Conservation (phyloP, 129 eudicot genomes). For the Solidago caesia region DNA sequence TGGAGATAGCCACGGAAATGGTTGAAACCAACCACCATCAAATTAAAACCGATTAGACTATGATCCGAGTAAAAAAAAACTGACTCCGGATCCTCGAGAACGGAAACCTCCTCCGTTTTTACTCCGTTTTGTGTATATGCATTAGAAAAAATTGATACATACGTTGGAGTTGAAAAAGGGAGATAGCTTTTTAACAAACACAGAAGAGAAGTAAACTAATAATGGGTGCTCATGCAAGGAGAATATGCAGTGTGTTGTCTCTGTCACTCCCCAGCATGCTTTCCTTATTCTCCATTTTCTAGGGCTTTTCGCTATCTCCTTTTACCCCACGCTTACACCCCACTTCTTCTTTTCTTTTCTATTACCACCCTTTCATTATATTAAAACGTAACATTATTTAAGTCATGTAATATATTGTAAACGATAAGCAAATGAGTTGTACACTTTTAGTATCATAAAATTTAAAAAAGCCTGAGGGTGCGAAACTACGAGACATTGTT, state of each 20-base stretch:
- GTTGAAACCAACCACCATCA: too few species aligned
- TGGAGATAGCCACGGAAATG: too few species aligned
- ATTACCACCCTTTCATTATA: neutral
- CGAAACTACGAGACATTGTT: too few species aligned
- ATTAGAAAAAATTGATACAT: neutral
- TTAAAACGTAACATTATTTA: neutral
- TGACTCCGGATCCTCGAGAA: too few species aligned
- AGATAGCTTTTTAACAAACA: slow-evolving; percentile 39
- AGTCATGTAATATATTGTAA: too few species aligned
- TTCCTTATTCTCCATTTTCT: slow-evolving; percentile 36
- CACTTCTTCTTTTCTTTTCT: slow-evolving; percentile 15
- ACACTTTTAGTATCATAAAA: too few species aligned
- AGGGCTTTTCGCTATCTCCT: slow-evolving; percentile 34
- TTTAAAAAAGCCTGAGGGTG: too few species aligned
- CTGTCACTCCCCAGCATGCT: slow-evolving; percentile 61
- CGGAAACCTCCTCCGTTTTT: too few species aligned
- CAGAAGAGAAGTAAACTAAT: slow-evolving; percentile 1
- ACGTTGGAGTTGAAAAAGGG: slow-evolving; percentile 36
- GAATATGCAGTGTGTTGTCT: slow-evolving; percentile 67
- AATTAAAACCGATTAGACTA: too few species aligned
- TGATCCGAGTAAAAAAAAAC: too few species aligned
- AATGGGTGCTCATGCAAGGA: slow-evolving; percentile 48
- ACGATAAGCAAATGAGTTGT: too few species aligned
- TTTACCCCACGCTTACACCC: slow-evolving; percentile 35
- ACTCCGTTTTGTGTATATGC: too few species aligned